Percentiles rank a stretch among this genome's conserved stretches.
phyloP scores from a whole-genome alignment of 2,329 filamentous ascomycete species.

The Boeremia exigua region DNA sequence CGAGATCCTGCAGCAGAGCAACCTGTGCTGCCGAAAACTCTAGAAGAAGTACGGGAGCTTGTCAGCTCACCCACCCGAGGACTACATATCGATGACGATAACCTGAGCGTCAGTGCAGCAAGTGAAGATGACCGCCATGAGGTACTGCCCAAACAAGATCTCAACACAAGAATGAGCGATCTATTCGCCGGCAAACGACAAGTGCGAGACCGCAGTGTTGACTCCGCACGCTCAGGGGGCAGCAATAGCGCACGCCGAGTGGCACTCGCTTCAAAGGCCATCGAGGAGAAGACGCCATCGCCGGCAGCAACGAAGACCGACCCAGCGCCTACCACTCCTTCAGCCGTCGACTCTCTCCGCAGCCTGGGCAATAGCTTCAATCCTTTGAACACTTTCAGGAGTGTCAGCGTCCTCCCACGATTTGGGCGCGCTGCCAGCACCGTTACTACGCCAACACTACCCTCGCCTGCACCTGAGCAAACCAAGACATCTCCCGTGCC shows the following conservation, averaged over 20 bases:
- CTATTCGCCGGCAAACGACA: slow-evolving; percentile 71
- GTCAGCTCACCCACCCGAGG: slow-evolving; percentile 72
- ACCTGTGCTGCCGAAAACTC: slow-evolving; percentile 77
- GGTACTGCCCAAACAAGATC: slow-evolving; percentile 37
- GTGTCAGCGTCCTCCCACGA: slow-evolving; percentile 75
- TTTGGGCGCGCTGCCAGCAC: slow-evolving; percentile 67
- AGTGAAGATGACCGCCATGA: slow-evolving; percentile 53
- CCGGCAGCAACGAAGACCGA: slow-evolving; percentile 35
- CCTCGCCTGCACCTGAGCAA: slow-evolving; percentile 47
- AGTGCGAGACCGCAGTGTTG: slow-evolving; percentile 74
- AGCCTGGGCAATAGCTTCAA: slow-evolving; percentile 82
- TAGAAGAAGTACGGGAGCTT: slow-evolving; percentile 90
- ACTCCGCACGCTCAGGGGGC: slow-evolving; percentile 71
- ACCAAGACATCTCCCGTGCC: slow-evolving; percentile 35
- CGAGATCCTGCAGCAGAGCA: slow-evolving; percentile 49
- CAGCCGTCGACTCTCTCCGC: slow-evolving; percentile 80
- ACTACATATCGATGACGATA: slow-evolving; percentile 57
- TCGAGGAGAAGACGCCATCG: slow-evolving; percentile 33
- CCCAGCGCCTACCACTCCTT: slow-evolving; percentile 50
- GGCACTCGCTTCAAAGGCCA: slow-evolving; percentile 49
- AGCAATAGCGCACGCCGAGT: slow-evolving; percentile 67
- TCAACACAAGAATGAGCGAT: slow-evolving; percentile 68
- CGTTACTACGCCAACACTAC: slow-evolving; percentile 48
- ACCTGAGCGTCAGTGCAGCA: slow-evolving; percentile 55
- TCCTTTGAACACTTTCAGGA: slow-evolving; percentile 77